These are phyloP conservation scores for Stenogyne calaminthoides DNA, from an alignment of 305 asterid genomes.

Conservation along the genomic window DNA sequence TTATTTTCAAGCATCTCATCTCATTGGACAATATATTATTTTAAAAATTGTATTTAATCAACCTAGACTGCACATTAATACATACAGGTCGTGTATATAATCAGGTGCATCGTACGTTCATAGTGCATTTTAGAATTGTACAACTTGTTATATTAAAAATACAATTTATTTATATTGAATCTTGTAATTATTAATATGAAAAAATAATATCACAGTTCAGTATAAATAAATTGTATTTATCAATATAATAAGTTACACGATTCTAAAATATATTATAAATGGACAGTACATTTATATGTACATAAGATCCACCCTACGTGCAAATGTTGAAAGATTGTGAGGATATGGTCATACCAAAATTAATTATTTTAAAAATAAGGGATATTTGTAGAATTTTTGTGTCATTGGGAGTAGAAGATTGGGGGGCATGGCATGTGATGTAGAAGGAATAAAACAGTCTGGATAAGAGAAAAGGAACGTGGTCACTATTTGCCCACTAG, in stretches of 20 bases:
- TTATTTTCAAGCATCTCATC: slow-evolving; percentile 1
- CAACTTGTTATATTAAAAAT: too few species aligned
- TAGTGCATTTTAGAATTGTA: too few species aligned
- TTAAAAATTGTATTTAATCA: neutral
- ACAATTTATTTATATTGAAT: too few species aligned
- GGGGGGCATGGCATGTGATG: slow-evolving; percentile 41
- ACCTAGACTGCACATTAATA: slow-evolving; percentile 4
- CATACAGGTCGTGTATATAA: too few species aligned
- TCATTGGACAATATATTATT: neutral
- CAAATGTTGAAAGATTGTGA: slow-evolving; percentile 2
- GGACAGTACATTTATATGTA: too few species aligned
- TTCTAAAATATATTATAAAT: too few species aligned
- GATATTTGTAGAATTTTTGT: slow-evolving; percentile 28
- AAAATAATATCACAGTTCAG: too few species aligned
- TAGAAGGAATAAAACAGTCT: slow-evolving; percentile 24
- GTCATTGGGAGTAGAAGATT: slow-evolving; percentile 43
- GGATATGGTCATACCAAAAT: slow-evolving; percentile 25
- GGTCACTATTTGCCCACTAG: slow-evolving; percentile 55
- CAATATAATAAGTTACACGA: too few species aligned
- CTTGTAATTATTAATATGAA: too few species aligned
- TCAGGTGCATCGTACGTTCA: too few species aligned
- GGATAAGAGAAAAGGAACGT: slow-evolving; percentile 54
- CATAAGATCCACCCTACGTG: neutral
- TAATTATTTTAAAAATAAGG: neutral
- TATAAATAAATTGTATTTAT: too few species aligned